These are phyloP conservation scores for Fagopyrum tataricum DNA, from an alignment of 148 eudicot species.

Conservation along the genomic window DNA sequence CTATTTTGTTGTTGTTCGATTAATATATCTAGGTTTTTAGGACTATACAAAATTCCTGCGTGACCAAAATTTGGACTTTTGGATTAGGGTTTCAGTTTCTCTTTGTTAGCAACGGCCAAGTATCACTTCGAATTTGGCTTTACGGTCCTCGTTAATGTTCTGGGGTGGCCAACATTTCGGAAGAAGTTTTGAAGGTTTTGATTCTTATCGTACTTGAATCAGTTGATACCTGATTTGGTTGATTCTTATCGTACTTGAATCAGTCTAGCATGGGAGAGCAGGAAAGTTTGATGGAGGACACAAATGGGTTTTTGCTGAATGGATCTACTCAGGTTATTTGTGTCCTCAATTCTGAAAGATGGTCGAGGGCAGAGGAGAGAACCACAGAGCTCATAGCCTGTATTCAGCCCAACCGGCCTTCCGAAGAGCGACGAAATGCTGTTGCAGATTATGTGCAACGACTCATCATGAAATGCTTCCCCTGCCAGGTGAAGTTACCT, in stretches of 20 bases:
- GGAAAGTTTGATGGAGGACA: constrained; percentile 27
- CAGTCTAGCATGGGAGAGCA: constrained; percentile 35
- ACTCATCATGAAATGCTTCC: constrained; percentile 73
- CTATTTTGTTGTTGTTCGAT: background rate
- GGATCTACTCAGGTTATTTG: constrained; percentile 39
- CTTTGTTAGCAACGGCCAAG: background rate
- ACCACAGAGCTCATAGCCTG: constrained; percentile 75
- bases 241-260: background rate
- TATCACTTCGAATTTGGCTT: background rate
- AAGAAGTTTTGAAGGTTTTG: background rate
- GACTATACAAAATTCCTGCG: background rate
- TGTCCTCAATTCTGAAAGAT: constrained; percentile 47
- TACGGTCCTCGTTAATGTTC: background rate
- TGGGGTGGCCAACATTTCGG: background rate
- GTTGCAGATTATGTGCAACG: constrained; percentile 84
- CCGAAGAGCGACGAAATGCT: constrained; percentile 65
- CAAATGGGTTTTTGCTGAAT: constrained; percentile 17
- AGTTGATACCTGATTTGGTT: background rate
- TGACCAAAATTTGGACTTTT: background rate
- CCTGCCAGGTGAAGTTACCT: constrained; percentile 55
- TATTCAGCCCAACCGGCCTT: constrained; percentile 72
- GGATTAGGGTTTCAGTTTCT: background rate
- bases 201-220: background rate
- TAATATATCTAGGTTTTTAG: background rate
- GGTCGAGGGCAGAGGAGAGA: constrained; percentile 72